Percentiles rank a stretch among this genome's conserved stretches.
Evolutionary conservation across 805 yeast genomes (phyloP).

Genomic region (Lachancea quebecensis): DNA sequence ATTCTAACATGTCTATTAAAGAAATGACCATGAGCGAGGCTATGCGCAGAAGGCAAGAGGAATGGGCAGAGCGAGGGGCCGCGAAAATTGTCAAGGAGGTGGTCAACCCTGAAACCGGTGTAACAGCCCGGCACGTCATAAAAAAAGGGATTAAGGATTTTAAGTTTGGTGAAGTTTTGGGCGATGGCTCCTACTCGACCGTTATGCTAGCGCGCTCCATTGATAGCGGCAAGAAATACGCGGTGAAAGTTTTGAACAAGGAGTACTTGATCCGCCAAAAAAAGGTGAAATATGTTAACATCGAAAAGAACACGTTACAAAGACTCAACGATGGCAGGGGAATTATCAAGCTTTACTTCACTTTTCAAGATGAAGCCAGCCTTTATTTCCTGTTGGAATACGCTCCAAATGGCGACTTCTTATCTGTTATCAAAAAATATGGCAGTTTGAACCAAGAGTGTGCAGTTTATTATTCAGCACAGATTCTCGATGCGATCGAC

Average conservation of each 20-base stretch:
- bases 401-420: slow-evolving; percentile 73
- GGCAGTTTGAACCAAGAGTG: slow-evolving; percentile 70
- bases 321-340: slow-evolving; percentile 56
- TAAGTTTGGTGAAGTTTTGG: slow-evolving; percentile 79
- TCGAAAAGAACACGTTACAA: slow-evolving; percentile 74
- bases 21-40: slow-evolving; percentile 8
- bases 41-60: slow-evolving; percentile 30
- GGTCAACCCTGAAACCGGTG: slow-evolving; percentile 40
- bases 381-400: slow-evolving; percentile 70
- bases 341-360: slow-evolving; percentile 61
- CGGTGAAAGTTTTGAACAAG: slow-evolving; percentile 70
- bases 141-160: slow-evolving; percentile 70
- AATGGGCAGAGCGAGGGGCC: slow-evolving; percentile 55
- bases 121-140: slow-evolving; percentile 44
- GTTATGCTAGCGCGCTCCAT: slow-evolving; percentile 84
- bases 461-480: slow-evolving; percentile 62
- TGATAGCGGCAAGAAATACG: slow-evolving; percentile 62
- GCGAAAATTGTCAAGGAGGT: slow-evolving; percentile 45
- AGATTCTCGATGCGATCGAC: slow-evolving; percentile 63
- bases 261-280: slow-evolving; percentile 74
- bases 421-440: slow-evolving; percentile 57
- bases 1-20: not conserved
- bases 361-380: slow-evolving; percentile 71
- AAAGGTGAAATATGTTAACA: slow-evolving; percentile 77
- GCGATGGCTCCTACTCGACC: slow-evolving; percentile 95